Base-by-base conservation (phyloP, 2,329 filamentous ascomycete species). In the Botrytis paeoniae region DNA sequence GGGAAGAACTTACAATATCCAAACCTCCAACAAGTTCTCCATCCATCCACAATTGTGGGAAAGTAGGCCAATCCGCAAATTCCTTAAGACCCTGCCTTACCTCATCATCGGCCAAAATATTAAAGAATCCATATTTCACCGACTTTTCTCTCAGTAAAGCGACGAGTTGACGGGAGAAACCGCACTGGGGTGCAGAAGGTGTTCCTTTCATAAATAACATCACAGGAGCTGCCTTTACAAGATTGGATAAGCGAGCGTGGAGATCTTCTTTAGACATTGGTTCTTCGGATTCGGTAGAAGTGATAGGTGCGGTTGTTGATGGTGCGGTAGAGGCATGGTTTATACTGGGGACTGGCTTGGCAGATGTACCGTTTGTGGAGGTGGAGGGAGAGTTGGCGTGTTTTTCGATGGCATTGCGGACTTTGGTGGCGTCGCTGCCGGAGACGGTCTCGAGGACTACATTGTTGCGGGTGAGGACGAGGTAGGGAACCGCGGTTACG, bases 121-220 rank as follows among this genome's bases (percentile, higher is more conserved):
- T 98, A 86, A 99, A 99, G 86, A 99, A 99, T 32, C 96, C 96
- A 82, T 98, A 99, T 82, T 97, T 94, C 74, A 99, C 92, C 68
- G 92, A 92, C 81, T 94, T 91, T 84, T 98, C 95, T 70, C 96
- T 89, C 79, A 99, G 84, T 64, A 99, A 89, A 39, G 86, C 90
- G 61, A 99, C 96, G 62, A 97, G 85, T 84, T 98, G 94, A 77
- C 95, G 75, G 77, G 93, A 97, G 84, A 99, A 99, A 3, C 96
- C 94, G 80, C 95, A 97, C 83, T 97, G 93, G 1, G 94, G 94
- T 45, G 89, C 88, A 76, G 91, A 93, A 0, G 94, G 94, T 4
- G 93, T 97, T n/a, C 94, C 95, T 85, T 97, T 97, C 94, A 97
- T 97, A 83, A 99, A 99, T 41, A 99, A 86, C 96, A 99, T 99